Conservation (phyloP, 352 stramenopile species). For the Globisporangium viniferum region DNA sequence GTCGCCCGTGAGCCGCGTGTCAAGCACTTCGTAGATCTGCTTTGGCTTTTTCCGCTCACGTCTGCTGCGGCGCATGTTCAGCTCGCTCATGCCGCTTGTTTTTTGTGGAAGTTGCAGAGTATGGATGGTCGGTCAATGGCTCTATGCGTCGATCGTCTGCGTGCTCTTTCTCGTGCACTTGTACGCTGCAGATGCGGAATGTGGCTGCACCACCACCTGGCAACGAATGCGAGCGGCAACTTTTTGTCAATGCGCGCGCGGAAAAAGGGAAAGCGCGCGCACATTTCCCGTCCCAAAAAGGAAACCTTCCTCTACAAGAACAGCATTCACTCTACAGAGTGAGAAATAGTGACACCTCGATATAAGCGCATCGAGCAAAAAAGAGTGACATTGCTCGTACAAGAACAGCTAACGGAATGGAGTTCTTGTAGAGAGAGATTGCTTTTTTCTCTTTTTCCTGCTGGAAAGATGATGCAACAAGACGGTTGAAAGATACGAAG, state of each 20-base stretch:
- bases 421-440: constrained; percentile 5
- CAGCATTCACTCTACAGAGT: constrained; percentile 3
- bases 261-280: constrained; percentile 1
- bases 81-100: constrained; percentile 10
- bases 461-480: not conserved
- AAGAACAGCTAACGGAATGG: constrained; percentile 8
- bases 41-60: constrained; percentile 66
- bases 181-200: constrained; percentile 1
- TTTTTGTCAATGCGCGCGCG: constrained; percentile 15
- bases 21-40: constrained; percentile 67
- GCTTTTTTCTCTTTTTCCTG: constrained; percentile 11
- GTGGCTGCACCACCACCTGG: not conserved
- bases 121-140: not conserved
- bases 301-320: constrained; percentile 45
- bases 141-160: not conserved
- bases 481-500: constrained; percentile 3
- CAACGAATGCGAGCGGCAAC: constrained; percentile 12
- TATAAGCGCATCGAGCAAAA: constrained; percentile 10
- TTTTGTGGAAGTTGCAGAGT: not conserved
- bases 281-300: constrained; percentile 16
- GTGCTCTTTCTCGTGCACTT: not conserved
- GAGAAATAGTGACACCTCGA: not conserved
- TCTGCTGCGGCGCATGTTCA: constrained; percentile 52
- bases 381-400: not conserved
- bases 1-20: constrained; percentile 24